A percentile compares a stretch with the other conserved stretches of the same genome.
These are phyloP conservation scores for Ophiostoma sp. DNA, from an alignment of 2,329 filamentous ascomycete genomes.

Conservation along the genomic window DNA sequence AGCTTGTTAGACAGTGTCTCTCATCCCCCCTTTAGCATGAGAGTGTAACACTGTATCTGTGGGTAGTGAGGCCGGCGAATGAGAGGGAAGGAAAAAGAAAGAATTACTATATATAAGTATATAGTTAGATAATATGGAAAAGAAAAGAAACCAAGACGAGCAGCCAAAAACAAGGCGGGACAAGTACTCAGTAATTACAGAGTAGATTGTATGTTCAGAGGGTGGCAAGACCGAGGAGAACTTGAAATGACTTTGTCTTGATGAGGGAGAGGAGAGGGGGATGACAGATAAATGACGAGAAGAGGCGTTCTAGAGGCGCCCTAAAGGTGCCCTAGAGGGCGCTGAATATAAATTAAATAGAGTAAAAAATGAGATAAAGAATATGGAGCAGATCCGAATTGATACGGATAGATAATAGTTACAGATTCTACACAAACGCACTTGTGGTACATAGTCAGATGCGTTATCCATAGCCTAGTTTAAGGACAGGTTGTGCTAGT, in stretches of 20 bases:
- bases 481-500: slow-evolving; percentile 11
- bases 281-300: neutral
- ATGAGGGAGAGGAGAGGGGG: neutral
- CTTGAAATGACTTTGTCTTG: neutral
- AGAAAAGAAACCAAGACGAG: neutral
- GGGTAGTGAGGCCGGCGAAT: neutral
- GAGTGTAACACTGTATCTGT: slow-evolving; percentile 10
- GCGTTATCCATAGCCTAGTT: neutral
- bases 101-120: neutral
- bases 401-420: neutral
- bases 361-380: slow-evolving; percentile 4
- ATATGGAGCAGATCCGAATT: neutral
- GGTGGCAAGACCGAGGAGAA: neutral
- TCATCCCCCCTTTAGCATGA: neutral
- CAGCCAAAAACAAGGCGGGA: neutral
- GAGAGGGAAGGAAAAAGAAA: neutral
- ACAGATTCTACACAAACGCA: neutral
- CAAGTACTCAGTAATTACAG: neutral
- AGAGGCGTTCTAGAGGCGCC: neutral
- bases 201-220: neutral
- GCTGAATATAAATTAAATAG: neutral
- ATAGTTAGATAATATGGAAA: neutral
- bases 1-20: slow-evolving; percentile 12
- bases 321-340: neutral
- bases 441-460: slow-evolving; percentile 6